Evolutionary conservation across 2,329 filamentous ascomycete genomes (phyloP), one percentile per base, ranked within the genome.

Genomic region (Sporothrix phasma): DNA sequence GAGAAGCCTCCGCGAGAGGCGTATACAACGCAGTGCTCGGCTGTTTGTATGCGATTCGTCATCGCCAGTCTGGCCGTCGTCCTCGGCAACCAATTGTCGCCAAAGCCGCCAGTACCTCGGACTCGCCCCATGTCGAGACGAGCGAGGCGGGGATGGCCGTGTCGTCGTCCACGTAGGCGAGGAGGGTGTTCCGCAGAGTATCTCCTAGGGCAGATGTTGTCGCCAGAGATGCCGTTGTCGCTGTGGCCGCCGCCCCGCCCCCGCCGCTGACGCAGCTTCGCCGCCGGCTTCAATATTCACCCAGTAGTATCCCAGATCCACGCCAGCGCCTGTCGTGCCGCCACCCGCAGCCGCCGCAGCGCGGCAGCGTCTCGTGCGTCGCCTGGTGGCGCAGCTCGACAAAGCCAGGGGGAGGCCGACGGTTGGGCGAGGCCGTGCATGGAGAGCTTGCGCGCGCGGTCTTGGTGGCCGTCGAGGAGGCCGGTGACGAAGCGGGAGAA

Each of bases 261-360:
- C 60, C 13, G 37, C 61, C n/a, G 22, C 39, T 17, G 26, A 66
- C 63, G 26, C 64, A 5, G 15, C 65, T 17, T 65, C 58, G 17
- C 34, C 43, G 8, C 15, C 54, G 3, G 19, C 67, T 5, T 58
- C 64, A 22, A 85, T 73, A 49, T 81, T 76, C 70, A 74, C 76
- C 92, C 92, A 97, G 77, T 96, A 97, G 74, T 90, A 90, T 62
- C 86, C 90, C 90, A 96, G 61, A 97, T 86, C 92, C 92, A 97
- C 51, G 80, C 79, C 67, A 97, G 78, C 0, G 88, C 90, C 69
- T 88, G 84, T 67, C 80, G 77, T 1, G 88, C 84, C 1, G 88
- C 88, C 41, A 81, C 81, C 61, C 90, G 84, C 67, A 97, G 78
- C 67, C 90, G 86, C 11, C 83, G 80, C 62, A 96, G 78, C 1